These are phyloP conservation scores for Picea glauca DNA, from an alignment of 75 land plant genomes.

Conservation along the genomic window DNA sequence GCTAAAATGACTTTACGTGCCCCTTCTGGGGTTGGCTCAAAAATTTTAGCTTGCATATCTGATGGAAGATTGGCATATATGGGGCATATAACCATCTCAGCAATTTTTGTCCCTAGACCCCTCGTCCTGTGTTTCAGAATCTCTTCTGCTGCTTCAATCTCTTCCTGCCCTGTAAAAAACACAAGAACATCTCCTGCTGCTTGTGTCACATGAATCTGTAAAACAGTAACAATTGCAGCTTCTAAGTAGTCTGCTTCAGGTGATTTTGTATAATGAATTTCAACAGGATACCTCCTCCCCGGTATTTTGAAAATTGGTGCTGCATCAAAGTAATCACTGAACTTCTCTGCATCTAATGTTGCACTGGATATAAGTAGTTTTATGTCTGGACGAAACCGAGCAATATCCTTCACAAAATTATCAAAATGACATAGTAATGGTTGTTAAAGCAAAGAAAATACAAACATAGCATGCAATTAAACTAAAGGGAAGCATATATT, in stretches of 20 bases:
- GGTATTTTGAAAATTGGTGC: slow-evolving; percentile 97
- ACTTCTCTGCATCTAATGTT: slow-evolving; percentile 96
- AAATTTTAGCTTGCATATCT: slow-evolving; percentile 91
- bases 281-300: slow-evolving; percentile 92
- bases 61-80: slow-evolving; percentile 98
- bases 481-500: background rate
- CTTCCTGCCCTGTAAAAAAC: slow-evolving; percentile 97
- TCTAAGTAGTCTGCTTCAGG: slow-evolving; percentile 98
- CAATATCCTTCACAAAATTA: slow-evolving; percentile 62
- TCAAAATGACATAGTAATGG: background rate
- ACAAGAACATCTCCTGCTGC: slow-evolving; percentile 90
- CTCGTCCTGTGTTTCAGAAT: slow-evolving; percentile 78
- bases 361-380: slow-evolving; percentile 98
- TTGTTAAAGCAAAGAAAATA: slow-evolving; percentile 4
- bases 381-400: slow-evolving; percentile 82
- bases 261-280: slow-evolving; percentile 86
- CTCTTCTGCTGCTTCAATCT: slow-evolving; percentile 93
- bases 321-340: slow-evolving; percentile 90
- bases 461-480: background rate
- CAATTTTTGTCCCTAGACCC: slow-evolving; percentile 82
- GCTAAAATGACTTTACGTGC: slow-evolving; percentile 95
- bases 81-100: slow-evolving; percentile 92
- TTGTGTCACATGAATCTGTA: slow-evolving; percentile 96
- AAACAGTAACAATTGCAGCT: slow-evolving; percentile 89
- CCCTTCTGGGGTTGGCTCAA: slow-evolving; percentile 97